Base-by-base conservation (phyloP, 148 eudicot species). In the Oxyria digyna region DNA sequence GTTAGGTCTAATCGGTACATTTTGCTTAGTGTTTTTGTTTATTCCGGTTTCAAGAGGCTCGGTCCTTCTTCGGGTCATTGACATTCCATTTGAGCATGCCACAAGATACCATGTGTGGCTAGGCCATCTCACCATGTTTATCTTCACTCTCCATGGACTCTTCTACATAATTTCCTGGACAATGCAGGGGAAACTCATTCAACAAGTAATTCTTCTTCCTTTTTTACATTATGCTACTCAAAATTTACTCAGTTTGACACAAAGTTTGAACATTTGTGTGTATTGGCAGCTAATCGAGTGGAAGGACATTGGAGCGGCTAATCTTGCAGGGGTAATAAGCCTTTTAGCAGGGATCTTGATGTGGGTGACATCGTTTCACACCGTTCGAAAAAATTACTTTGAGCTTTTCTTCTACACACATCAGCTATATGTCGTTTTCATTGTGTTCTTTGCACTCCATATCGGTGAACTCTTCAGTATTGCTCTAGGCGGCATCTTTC, bases 81-180 rank as follows among this genome's bases (percentile, higher is more conserved):
- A 88, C 59, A 86, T 91, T 43, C 95, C 96, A 13, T 88, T 86
- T 77, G 97, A 91, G 80, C 96, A 88, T 67, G 91, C 89, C 21
- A 81, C 89, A 15, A 78, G 85, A 72, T 91, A 91, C 75, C 87
- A 84, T 24, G 74, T 84, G 62, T 84, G 87, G 87, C 72, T 84
- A 17, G 87, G 83, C 3, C 85, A 84, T 67, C 67, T 75, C 9
- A 50, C 62, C 73, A 81, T 81, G 83, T 10, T 71, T 45, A 66
- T 84, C 67, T 81, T 84, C 67, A 79, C 83, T 3, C 75, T 72
- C 49, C 87, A 84, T 71, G 85, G 87, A 8, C 0, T 73, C 21
- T 69, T 52, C 32, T 84, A 69, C 43, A 55, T 78, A 68, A 31
- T 77, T 40, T 71, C 40, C 63, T 84, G 87, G 85, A 57, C 71